These are phyloP conservation scores for Barnettozyma pratensis DNA, from an alignment of 805 yeast genomes.

Conservation along the genomic window DNA sequence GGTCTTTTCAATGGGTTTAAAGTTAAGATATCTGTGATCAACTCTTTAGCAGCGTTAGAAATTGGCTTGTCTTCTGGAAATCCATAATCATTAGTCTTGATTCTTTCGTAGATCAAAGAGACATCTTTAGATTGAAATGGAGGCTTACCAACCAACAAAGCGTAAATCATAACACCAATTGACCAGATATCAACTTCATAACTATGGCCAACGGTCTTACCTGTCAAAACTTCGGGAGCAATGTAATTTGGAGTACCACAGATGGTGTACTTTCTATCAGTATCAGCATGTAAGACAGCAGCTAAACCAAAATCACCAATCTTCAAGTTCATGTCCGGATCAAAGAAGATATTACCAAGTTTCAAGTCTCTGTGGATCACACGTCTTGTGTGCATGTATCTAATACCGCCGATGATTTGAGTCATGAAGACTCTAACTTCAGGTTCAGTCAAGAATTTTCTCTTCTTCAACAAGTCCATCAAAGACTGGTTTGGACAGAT, in stretches of 20 bases:
- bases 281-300: constrained; percentile 71
- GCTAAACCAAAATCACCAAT: constrained; percentile 98
- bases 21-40: constrained; percentile 69
- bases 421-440: constrained; percentile 88
- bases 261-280: constrained; percentile 82
- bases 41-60: constrained; percentile 64
- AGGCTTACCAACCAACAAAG: constrained; percentile 88
- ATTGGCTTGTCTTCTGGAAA: constrained; percentile 70
- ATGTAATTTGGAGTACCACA: constrained; percentile 99
- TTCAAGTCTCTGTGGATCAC: constrained; percentile 95
- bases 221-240: constrained; percentile 95
- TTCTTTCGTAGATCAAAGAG: constrained; percentile 85
- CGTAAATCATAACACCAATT: constrained; percentile 92
- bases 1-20: constrained; percentile 83
- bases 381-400: constrained; percentile 85
- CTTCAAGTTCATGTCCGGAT: constrained; percentile 88
- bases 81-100: constrained; percentile 70
- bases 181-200: constrained; percentile 98
- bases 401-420: constrained; percentile 91
- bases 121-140: constrained; percentile 98
- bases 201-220: constrained; percentile 83
- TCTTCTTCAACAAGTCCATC: constrained; percentile 83
- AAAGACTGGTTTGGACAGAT: constrained; percentile 93
- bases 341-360: constrained; percentile 93
- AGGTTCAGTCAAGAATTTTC: constrained; percentile 83